These are phyloP conservation scores for Plasmodium sp. DNA, from an alignment of 169 alveolate genomes.

Conservation along the genomic window DNA sequence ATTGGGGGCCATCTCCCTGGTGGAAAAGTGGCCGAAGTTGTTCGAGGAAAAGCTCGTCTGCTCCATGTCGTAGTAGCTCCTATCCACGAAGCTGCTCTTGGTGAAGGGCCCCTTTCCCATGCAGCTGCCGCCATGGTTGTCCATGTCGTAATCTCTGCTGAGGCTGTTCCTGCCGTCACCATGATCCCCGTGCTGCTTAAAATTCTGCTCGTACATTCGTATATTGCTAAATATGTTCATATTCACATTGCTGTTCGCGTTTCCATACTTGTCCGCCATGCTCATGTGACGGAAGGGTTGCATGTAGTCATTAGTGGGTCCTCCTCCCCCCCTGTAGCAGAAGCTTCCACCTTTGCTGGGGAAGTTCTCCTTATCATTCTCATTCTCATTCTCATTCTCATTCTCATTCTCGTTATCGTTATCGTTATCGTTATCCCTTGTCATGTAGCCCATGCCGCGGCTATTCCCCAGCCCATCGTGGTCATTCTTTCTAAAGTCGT, in stretches of 20 bases:
- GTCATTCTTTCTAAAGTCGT: conserved; percentile 9
- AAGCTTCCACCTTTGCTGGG: neutral
- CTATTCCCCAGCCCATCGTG: neutral
- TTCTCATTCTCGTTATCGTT: no score
- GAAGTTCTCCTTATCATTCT: neutral
- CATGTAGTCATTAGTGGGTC: conserved; percentile 1
- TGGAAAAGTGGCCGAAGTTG: conserved; percentile 4
- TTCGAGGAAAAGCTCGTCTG: conserved; percentile 17
- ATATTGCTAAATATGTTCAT: conserved; percentile 35
- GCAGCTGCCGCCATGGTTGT: neutral
- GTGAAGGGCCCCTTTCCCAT: conserved; percentile 6
- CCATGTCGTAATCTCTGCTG: neutral
- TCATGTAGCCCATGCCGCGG: neutral
- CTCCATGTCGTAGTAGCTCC: neutral
- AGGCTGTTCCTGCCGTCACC: neutral
- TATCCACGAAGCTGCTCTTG: conserved; percentile 19
- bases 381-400: no score
- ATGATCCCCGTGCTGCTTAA: neutral
- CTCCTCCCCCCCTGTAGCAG: conserved; percentile 1
- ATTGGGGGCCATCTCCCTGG: neutral
- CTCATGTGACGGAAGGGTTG: conserved; percentile 20
- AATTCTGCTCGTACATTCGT: conserved; percentile 13
- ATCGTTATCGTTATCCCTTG: neutral
- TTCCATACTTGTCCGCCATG: conserved; percentile 23
- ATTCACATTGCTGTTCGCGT: conserved; percentile 7